Base-by-base conservation (phyloP, 345 rosid genomes). In the Lepidium didymum region DNA sequence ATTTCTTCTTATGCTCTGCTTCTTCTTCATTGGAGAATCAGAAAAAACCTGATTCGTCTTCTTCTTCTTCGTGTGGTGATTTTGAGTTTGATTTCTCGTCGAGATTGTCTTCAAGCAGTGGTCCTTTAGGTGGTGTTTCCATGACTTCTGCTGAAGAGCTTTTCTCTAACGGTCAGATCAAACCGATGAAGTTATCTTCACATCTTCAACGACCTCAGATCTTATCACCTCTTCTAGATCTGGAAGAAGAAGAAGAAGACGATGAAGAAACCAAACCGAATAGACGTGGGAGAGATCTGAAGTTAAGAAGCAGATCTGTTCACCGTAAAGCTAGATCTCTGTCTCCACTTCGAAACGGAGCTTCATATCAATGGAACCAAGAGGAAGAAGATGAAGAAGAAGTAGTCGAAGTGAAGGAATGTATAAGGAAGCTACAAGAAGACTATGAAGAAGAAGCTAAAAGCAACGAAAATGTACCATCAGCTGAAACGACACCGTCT, bases 111-210 rank as follows among this genome's bases (percentile, higher is more conserved):
- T 70, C 78, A 0, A 25, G 80, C 61, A 83, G 86, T 44, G 79
- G 75, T 69, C 70, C 78, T 4, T 10, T 75, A 4, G 68, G 82
- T 75, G 52, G 79, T 10, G 87, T 88, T 47, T 82, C 95, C 1
- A 93, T 94, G 97, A 86, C 82, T 47, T 94, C 97, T 0, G 99
- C 99, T 1, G 99, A 94, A 62, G 99, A 91, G 80, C 76, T 91
- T 23, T 91, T 91, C 84, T 75, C 85, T 8, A 85, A 94, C 69
- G 99, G 99, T 9, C 82, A 86, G 86, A 94, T 94, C 87, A 83
- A 90, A 34, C 97, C 99, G 52, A 85, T 89, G 96, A 91, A 89
- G 87, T 91, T 94, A 0, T 89, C 93, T 1, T 73, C 90, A 4
- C 99, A 91, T 74, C 77, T 94, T 80, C 90, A 89, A 77, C 80